These are phyloP conservation scores for Venustampulla echinocandica DNA, from an alignment of 495 filamentous ascomycete species.

Conservation along the genomic window DNA sequence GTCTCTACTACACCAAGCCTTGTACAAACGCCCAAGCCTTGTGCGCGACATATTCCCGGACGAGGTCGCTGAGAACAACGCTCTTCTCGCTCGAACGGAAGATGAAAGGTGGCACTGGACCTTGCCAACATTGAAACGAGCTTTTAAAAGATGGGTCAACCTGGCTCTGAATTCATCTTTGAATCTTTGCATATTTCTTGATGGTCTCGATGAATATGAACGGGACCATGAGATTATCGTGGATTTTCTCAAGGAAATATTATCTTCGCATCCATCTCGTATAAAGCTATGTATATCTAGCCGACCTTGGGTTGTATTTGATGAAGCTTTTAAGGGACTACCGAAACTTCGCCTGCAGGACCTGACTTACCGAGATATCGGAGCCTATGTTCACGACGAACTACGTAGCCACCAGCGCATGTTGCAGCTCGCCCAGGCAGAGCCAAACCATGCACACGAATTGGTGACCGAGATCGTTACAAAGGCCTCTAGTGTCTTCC, in stretches of 20 bases:
- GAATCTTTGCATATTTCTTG: slow-evolving; percentile 25
- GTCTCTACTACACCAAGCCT: slow-evolving; percentile 31
- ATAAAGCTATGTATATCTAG: slow-evolving; percentile 33
- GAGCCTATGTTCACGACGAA: slow-evolving; percentile 8
- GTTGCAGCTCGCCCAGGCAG: neutral
- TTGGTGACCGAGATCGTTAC: slow-evolving; percentile 22
- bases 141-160: neutral
- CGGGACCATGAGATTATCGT: slow-evolving; percentile 23
- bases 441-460: neutral
- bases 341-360: slow-evolving; percentile 24
- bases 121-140: neutral
- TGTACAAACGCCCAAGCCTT: slow-evolving; percentile 14
- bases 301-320: slow-evolving; percentile 34
- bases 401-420: slow-evolving; percentile 18
- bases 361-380: slow-evolving; percentile 23
- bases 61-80: neutral
- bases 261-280: neutral
- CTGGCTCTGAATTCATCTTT: neutral
- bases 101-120: neutral
- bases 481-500: slow-evolving; percentile 30
- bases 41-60: slow-evolving; percentile 5
- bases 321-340: slow-evolving; percentile 26
- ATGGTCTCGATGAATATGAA: slow-evolving; percentile 33
- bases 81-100: neutral
- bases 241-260: slow-evolving; percentile 22